phyloP scores from a whole-genome alignment of 164 flowering plant genomes.

The Houttuynia cordata region DNA sequence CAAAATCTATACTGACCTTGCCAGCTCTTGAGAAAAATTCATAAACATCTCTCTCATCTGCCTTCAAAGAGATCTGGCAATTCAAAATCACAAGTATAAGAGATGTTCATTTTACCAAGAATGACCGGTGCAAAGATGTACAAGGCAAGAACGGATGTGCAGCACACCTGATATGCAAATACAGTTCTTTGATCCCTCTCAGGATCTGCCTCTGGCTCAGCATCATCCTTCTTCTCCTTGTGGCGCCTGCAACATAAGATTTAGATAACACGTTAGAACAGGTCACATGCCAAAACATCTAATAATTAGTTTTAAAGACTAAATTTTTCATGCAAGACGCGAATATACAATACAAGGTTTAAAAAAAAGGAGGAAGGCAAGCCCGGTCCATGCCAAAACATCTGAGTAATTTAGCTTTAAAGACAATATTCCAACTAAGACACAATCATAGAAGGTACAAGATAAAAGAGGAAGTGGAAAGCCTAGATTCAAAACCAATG shows the following conservation, averaged over 20 bases:
- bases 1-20: constrained; percentile 46
- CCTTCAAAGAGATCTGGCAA: constrained; percentile 87
- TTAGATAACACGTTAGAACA: too few relatives aligned
- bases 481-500: too few relatives aligned
- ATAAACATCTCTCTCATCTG: constrained; percentile 80
- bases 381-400: too few relatives aligned
- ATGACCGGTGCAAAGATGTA: not conserved
- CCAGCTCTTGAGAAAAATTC: constrained; percentile 94
- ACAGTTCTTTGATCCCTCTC: constrained; percentile 99
- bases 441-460: too few relatives aligned
- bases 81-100: not conserved
- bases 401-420: too few relatives aligned
- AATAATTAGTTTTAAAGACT: too few relatives aligned
- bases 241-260: constrained; percentile 29
- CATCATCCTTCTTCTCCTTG: constrained; percentile 69
- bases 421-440: too few relatives aligned
- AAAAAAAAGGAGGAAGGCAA: too few relatives aligned
- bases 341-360: too few relatives aligned
- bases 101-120: constrained; percentile 1
- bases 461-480: too few relatives aligned
- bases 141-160: not conserved
- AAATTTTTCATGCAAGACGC: too few relatives aligned
- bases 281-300: too few relatives aligned
- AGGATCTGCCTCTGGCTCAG: constrained; percentile 95
- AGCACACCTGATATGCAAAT: constrained; percentile 86